Percentiles rank a stretch among this genome's conserved stretches.
Conservation (phyloP, 1,284 basidiomycete genomes). For the Fomitopsis schrenkii region DNA sequence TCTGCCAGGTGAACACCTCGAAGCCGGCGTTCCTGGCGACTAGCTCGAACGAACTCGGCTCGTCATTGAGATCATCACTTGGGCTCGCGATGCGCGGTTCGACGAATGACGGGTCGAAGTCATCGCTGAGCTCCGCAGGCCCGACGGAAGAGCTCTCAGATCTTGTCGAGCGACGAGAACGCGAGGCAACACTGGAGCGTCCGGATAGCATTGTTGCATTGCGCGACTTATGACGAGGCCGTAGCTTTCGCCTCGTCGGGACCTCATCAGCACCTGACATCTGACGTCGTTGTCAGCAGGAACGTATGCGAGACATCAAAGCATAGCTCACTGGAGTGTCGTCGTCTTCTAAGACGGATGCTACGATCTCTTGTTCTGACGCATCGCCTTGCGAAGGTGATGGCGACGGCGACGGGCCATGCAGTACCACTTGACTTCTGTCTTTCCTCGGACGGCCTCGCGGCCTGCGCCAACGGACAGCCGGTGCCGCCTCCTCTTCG, state of each 20-base stretch:
- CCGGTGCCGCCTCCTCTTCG: background rate
- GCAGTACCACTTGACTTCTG: background rate
- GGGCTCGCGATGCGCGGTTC: slow-evolving; percentile 8
- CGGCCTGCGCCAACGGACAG: background rate
- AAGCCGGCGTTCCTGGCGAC: slow-evolving; percentile 12
- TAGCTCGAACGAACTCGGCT: slow-evolving; percentile 4
- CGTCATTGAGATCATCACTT: slow-evolving; percentile 10
- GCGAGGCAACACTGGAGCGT: background rate
- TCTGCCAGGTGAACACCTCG: slow-evolving; percentile 17
- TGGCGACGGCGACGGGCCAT: background rate
- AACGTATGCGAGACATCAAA: background rate
- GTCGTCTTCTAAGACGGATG: slow-evolving; percentile 1
- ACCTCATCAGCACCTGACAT: background rate
- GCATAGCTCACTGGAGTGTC: slow-evolving; percentile 3
- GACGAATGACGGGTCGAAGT: slow-evolving; percentile 1
- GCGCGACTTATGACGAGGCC: background rate
- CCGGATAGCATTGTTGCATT: background rate
- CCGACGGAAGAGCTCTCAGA: slow-evolving; percentile 17
- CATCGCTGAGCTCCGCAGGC: slow-evolving; percentile 6
- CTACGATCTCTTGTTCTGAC: slow-evolving; percentile 3
- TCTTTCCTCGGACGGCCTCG: background rate
- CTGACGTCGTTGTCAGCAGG: background rate
- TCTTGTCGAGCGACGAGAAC: slow-evolving; percentile 14
- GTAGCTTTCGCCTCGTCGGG: slow-evolving; percentile 6
- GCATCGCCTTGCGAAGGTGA: slow-evolving; percentile 6